Base-by-base conservation (phyloP, 306 rosid genomes). In the Alnus rubra region DNA sequence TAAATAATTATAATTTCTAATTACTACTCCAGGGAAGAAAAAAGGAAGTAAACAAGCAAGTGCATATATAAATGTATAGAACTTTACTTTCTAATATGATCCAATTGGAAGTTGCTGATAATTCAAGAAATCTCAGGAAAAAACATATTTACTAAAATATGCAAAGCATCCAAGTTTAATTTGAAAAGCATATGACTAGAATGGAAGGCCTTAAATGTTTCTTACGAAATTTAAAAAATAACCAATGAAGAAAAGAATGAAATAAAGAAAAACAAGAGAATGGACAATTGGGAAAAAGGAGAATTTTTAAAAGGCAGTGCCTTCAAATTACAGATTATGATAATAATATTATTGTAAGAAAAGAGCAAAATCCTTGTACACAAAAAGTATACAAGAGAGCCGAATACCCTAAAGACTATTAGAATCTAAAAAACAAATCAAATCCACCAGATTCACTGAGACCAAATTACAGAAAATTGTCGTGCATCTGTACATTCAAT, bases 101-200 rank as follows among this genome's bases (percentile, higher is more conserved):
- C 47, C 47, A 3, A 64, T 64, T 16, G 28, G 44, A 39, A 64
- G 19, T 33, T 33, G 70, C 10, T 7, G 47, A 67, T 39, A 67
- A 37, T 37, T 39, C 51, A 67, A 67, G 30, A 39, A 39, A 63
- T 33, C 13, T 45, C 16, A 14, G 18, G 72, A 47, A 39, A 67
- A 39, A 42, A 9, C 18, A 7, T 18, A 16, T 5, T 1, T 42
- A 67, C 23, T 67, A 39, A 16, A 16, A 67, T 18, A 67, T 67
- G 72, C 50, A 67, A 67, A 44, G 50, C 49, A 67, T 39, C 72
- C 42, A 67, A 18, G 72, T 39, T 42, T 42, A 16, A 67, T 42
- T 67, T 9, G 50, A 42, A 28, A 18, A 37, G 51, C 10, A n/a
- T 67, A 67, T 67, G 72, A 39, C 42, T 18, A 14, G 30, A 42